Base-by-base conservation (phyloP, 139 green algal genomes). In the Chlorella sp. region DNA sequence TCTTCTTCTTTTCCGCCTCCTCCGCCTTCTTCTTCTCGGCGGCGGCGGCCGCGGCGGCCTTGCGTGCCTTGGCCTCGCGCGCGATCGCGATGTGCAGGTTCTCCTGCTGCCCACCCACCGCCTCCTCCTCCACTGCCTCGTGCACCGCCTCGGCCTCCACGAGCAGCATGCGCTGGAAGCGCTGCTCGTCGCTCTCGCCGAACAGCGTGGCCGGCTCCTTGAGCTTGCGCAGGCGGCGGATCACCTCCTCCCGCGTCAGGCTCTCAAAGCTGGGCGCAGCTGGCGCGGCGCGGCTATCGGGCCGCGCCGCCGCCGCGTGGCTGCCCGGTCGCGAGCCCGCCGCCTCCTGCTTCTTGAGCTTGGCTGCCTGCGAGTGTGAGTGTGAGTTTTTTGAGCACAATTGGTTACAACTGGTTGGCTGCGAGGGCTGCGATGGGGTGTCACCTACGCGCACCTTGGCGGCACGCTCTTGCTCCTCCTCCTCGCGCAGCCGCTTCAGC, bases 191-290 rank as follows among this genome's bases (percentile, higher is more conserved):
- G 17, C 56, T 90, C 86, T 99, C 96, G 27, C 91, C 96, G 82
- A 99, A 99, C 15, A 99, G 81, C 0, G 91, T 98, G 8, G 86
- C 88, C 2, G 96, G 96, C 77, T 99, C 87, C 0, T 88, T 80
- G 4, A 99, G 83, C 8, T 87, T 74, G 0, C 96, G 71, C 51
- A 99, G 89, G 14, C 94, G 80, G 5, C 93, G 79, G 36, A 98
- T 89, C 42, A 97, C 91, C 72, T 98, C 93, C 58, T 86, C 83
- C 4, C 43, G 61, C 0, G 80, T 75, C 29, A 98, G 80, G 17
- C 9, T 40, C 29, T 14, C 12, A 2, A n/a, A 3, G 38, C 2
- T 25, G 11, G 38, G n/a, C 42, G 42, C 59, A 5, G 36, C 33
- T 8, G 27, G n/a, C 23, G 5, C 38, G 5, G 59, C 66, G 33